Conservation (phyloP, 495 filamentous ascomycete genomes). For the Neurospora discreta region DNA sequence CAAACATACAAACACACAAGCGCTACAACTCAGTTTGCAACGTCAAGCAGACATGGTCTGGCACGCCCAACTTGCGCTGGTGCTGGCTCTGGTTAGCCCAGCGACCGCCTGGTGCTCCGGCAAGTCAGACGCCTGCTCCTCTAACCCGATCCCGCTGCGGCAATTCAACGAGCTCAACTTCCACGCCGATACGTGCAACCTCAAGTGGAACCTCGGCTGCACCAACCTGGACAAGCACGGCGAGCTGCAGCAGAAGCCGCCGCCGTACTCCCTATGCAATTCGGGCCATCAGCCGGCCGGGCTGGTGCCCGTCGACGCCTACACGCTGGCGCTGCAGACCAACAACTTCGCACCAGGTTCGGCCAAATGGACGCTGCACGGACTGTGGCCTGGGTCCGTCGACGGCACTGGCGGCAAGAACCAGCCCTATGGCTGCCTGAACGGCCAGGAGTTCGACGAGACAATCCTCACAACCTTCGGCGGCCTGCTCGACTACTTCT, state of each 20-base stretch:
- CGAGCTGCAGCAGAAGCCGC: background rate
- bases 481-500: background rate
- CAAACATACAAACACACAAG: too few relatives aligned
- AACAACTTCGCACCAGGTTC: background rate
- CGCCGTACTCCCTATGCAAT: background rate
- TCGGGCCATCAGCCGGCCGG: background rate
- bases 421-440: background rate
- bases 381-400: background rate
- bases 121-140: background rate
- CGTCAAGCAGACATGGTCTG: background rate
- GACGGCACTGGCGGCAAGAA: background rate
- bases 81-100: background rate
- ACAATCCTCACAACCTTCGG: background rate
- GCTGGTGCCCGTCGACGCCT: background rate
- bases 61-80: background rate
- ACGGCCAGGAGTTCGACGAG: constrained; percentile 1
- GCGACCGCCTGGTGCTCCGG: background rate
- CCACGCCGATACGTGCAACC: background rate
- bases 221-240: background rate
- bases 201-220: constrained; percentile 1
- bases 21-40: too few relatives aligned
- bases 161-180: background rate
- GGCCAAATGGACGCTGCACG: background rate
- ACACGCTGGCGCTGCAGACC: constrained; percentile 1
- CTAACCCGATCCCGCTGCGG: background rate